Evolutionary conservation across 805 yeast genomes (phyloP).

Genomic region (Pachysolen tannophilus): DNA sequence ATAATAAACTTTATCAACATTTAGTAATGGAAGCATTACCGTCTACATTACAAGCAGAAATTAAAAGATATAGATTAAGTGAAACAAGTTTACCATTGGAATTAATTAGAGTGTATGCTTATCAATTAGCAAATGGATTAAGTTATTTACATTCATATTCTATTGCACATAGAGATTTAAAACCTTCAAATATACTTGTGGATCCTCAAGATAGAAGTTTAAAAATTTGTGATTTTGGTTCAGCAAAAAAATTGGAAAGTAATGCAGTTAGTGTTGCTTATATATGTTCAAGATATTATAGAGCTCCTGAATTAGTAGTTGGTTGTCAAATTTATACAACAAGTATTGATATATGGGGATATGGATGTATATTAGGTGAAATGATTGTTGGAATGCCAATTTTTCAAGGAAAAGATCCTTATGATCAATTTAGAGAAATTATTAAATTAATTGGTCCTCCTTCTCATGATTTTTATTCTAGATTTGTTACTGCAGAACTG

Average conservation of each 20-base stretch:
- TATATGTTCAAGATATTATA: conserved; percentile 90
- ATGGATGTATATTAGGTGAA: conserved; percentile 95
- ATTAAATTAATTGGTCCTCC: conserved; percentile 91
- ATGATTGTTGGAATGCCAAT: conserved; percentile 87
- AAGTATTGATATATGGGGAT: conserved; percentile 95
- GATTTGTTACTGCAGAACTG: conserved; percentile 6
- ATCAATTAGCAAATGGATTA: conserved; percentile 80
- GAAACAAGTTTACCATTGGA: conserved; percentile 59
- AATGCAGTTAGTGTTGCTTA: conserved; percentile 88
- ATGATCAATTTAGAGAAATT: conserved; percentile 82
- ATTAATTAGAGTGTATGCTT: conserved; percentile 69
- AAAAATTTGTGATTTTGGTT: conserved; percentile 81
- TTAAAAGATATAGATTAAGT: conserved; percentile 56
- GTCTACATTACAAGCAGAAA: conserved; percentile 70
- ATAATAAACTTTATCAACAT: conserved; percentile 66
- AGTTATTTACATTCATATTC: conserved; percentile 73
- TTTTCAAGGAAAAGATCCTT: conserved; percentile 91
- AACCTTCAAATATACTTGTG: conserved; percentile 74
- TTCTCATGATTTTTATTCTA: conserved; percentile 5
- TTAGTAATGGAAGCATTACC: conserved; percentile 84
- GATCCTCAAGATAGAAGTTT: conserved; percentile 60
- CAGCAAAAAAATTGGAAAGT: conserved; percentile 71
- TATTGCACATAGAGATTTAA: conserved; percentile 77
- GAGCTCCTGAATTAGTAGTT: conserved; percentile 93
- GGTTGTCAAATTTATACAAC: conserved; percentile 85